phyloP scores from a whole-genome alignment of 2,329 filamentous ascomycete species.

The Chaetothyriales sp. region DNA sequence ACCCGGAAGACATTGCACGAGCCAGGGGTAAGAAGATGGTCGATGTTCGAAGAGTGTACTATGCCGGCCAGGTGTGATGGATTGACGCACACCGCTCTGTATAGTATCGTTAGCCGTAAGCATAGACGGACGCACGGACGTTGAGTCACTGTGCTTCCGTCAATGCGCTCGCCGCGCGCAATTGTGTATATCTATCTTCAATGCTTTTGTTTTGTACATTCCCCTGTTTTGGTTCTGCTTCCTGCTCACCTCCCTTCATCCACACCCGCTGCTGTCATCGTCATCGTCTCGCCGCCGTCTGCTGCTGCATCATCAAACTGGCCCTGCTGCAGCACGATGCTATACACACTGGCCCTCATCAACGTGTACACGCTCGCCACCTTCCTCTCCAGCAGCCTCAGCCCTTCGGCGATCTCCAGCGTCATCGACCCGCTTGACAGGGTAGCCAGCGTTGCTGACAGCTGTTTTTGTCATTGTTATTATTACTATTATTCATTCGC shows the following conservation, averaged over 20 bases:
- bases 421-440: conserved; percentile 60
- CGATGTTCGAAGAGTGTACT: conserved; percentile 94
- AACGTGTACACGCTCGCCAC: conserved; percentile 89
- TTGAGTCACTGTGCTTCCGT: too few relatives aligned
- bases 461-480: conserved; percentile 27
- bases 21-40: conserved; percentile 90
- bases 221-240: too few relatives aligned
- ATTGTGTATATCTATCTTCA: too few relatives aligned
- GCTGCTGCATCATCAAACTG: conserved; percentile 59
- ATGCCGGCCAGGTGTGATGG: conserved; percentile 48
- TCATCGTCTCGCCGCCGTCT: conserved; percentile 1
- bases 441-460: conserved; percentile 46
- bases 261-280: background rate
- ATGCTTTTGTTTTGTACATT: too few relatives aligned
- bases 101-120: too few relatives aligned
- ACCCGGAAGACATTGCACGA: conserved; percentile 80
- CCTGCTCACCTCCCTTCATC: conserved; percentile 2
- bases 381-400: conserved; percentile 82
- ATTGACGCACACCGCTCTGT: background rate
- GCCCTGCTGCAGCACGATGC: conserved; percentile 84
- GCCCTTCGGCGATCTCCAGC: conserved; percentile 64
- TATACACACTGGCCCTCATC: conserved; percentile 96
- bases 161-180: too few relatives aligned
- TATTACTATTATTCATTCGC: too few relatives aligned
- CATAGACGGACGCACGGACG: too few relatives aligned